Evolutionary conservation across 2,329 filamentous ascomycete species (phyloP).

Genomic region (Aspergillus uvarum): DNA sequence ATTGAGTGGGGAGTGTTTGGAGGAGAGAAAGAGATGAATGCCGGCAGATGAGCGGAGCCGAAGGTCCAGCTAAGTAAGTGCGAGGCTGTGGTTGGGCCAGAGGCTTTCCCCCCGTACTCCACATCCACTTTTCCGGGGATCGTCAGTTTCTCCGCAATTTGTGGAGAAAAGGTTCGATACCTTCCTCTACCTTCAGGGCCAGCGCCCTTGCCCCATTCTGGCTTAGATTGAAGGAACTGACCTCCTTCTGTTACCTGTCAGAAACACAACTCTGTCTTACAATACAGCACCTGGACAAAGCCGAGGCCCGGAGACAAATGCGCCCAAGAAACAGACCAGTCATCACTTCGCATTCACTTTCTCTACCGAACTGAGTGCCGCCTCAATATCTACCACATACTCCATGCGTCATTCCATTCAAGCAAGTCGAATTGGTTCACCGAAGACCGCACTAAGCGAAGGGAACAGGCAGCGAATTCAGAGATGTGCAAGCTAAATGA

Average conservation of each 20-base stretch:
- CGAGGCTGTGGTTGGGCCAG: too few species aligned
- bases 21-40: background rate
- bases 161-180: background rate
- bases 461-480: too few species aligned
- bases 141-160: background rate
- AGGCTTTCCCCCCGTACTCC: background rate
- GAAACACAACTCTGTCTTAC: background rate
- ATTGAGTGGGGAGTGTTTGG: background rate
- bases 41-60: background rate
- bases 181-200: too few species aligned
- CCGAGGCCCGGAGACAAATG: background rate
- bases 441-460: too few species aligned
- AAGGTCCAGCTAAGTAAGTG: background rate
- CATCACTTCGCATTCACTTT: background rate
- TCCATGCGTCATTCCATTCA: background rate
- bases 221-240: too few species aligned
- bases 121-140: background rate
- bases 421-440: background rate
- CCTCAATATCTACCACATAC: background rate
- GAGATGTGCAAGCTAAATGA: background rate
- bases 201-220: too few species aligned
- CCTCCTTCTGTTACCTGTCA: too few species aligned
- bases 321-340: background rate
- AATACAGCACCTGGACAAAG: background rate
- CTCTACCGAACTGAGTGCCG: background rate